Conservation (phyloP, 2,329 filamentous ascomycete species). For the Aspergillus flavus region DNA sequence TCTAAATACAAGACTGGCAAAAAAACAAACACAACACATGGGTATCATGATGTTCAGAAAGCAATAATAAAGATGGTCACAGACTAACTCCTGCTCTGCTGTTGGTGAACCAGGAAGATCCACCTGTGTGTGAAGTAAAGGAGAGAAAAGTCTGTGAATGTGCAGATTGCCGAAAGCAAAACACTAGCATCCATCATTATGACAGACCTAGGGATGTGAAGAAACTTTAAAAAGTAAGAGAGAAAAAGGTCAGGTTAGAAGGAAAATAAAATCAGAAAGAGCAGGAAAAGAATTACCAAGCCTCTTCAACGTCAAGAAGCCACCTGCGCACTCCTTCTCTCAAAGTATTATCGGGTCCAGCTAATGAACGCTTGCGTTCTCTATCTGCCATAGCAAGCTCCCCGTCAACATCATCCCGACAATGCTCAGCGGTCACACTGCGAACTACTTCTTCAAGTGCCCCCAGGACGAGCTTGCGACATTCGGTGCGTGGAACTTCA, state of each 20-base stretch:
- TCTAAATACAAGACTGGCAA: constrained; percentile 6
- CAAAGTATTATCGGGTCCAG: constrained; percentile 52
- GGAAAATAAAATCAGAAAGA: not conserved
- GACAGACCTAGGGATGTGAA: not conserved
- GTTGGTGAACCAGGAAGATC: not conserved
- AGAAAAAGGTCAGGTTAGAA: not conserved
- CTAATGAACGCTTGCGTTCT: constrained; percentile 35
- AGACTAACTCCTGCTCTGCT: not conserved
- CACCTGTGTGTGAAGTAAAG: not conserved
- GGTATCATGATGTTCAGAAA: constrained; percentile 27
- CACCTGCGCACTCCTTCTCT: constrained; percentile 60
- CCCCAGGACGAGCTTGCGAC: constrained; percentile 57
- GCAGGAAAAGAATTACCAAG: constrained; percentile 32
- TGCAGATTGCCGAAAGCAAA: not conserved
- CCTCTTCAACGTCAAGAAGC: constrained; percentile 54
- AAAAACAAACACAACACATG: constrained; percentile 25
- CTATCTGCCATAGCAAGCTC: constrained; percentile 35
- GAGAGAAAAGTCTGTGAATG: not conserved
- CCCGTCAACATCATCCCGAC: constrained; percentile 42
- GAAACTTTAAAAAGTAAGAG: not conserved
- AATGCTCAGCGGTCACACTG: constrained; percentile 54
- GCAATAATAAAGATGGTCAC: not conserved
- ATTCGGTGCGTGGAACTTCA: constrained; percentile 55
- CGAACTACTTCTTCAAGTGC: constrained; percentile 60
- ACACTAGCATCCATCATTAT: not conserved